Percentiles rank a stretch among this genome's conserved stretches.
These are phyloP conservation scores for Macrolepiota albuminosa DNA, from an alignment of 768 basidiomycete genomes.

Conservation along the genomic window DNA sequence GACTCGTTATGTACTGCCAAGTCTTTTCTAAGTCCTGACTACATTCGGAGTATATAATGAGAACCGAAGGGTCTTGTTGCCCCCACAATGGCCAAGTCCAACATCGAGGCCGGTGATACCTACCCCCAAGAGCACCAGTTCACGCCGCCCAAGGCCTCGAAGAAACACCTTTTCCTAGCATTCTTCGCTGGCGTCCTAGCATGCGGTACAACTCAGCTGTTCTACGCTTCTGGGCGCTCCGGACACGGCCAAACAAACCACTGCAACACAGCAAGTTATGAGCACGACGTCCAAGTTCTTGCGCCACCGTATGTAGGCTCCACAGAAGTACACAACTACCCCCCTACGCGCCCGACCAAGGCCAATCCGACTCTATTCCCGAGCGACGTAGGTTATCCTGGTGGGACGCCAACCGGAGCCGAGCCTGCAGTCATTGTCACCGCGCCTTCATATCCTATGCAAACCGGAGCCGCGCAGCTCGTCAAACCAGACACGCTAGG, in stretches of 20 bases:
- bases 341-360: constrained; percentile 75
- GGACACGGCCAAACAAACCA: not conserved
- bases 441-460: constrained; percentile 71
- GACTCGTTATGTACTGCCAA: not conserved
- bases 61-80: not conserved
- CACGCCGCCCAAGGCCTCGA: not conserved
- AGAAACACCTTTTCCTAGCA: not conserved
- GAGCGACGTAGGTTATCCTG: constrained; percentile 70
- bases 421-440: constrained; percentile 70
- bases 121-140: not conserved
- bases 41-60: not conserved
- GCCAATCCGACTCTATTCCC: constrained; percentile 70
- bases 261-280: not conserved
- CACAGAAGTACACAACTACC: constrained; percentile 62
- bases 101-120: not conserved
- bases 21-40: not conserved
- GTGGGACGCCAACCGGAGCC: constrained; percentile 77
- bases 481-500: constrained; percentile 40
- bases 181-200: not conserved
- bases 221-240: not conserved
- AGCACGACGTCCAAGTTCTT: constrained; percentile 25
- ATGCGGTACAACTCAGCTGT: not conserved
- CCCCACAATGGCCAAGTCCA: not conserved
- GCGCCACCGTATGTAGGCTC: constrained; percentile 72
- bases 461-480: constrained; percentile 64